phyloP scores from a whole-genome alignment of 2,329 filamentous ascomycete genomes.

The Penicillium occitanis region DNA sequence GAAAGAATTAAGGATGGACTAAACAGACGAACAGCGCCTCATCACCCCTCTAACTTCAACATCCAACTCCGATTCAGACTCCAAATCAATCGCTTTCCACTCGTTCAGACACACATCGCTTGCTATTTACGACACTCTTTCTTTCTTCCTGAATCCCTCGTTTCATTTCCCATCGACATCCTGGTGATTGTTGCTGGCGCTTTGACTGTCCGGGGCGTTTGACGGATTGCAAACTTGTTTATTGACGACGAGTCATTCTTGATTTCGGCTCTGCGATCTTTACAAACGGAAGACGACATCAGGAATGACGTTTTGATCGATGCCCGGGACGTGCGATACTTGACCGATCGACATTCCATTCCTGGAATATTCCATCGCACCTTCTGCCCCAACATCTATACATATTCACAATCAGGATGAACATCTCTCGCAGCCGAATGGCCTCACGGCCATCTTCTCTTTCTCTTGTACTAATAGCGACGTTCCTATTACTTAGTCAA shows the following conservation, averaged over 20 bases:
- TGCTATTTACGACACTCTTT: slow-evolving; percentile 10
- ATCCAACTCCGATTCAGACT: background rate
- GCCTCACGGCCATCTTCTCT: slow-evolving; percentile 4
- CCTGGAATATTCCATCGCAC: slow-evolving; percentile 16
- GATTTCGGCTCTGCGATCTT: background rate
- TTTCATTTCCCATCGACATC: background rate
- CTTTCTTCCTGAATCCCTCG: background rate
- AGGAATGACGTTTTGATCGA: slow-evolving; percentile 10
- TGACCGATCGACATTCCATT: slow-evolving; percentile 15
- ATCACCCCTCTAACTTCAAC: slow-evolving; percentile 1
- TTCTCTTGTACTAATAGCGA: background rate
- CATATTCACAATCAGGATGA: slow-evolving; percentile 11
- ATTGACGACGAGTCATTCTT: background rate
- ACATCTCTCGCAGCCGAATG: slow-evolving; percentile 7
- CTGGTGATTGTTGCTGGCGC: slow-evolving; percentile 11
- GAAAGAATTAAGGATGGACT: background rate
- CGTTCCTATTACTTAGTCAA: slow-evolving; percentile 7
- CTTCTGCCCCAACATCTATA: slow-evolving; percentile 1
- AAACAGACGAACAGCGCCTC: slow-evolving; percentile 7
- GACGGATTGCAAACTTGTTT: background rate
- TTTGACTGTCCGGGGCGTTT: background rate
- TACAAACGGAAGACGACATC: background rate
- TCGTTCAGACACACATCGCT: slow-evolving; percentile 7
- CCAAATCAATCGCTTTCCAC: background rate
- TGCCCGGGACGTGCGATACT: slow-evolving; percentile 4